These are phyloP conservation scores for Fraxinus albicans DNA, from an alignment of 305 asterid species.

Conservation along the genomic window DNA sequence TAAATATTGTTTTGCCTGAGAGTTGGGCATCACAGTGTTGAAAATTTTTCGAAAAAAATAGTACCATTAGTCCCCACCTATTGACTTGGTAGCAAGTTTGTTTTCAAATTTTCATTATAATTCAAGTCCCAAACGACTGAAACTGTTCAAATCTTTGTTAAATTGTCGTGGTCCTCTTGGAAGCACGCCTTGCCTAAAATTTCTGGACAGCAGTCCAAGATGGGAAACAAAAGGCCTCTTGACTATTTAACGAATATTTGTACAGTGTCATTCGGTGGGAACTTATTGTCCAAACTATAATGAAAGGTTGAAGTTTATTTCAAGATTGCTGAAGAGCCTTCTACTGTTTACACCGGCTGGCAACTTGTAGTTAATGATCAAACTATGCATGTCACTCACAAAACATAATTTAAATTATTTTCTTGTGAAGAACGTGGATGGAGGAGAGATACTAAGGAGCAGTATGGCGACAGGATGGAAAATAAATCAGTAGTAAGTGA, in stretches of 20 bases:
- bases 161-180: neutral
- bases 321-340: neutral
- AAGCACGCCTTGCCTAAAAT: neutral
- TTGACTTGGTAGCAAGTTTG: neutral
- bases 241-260: neutral
- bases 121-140: neutral
- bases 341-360: neutral
- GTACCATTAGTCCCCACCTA: neutral
- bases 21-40: neutral
- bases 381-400: constrained; percentile 3
- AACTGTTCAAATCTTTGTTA: neutral
- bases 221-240: neutral
- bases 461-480: constrained; percentile 28
- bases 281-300: neutral
- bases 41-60: neutral
- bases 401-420: constrained; percentile 14
- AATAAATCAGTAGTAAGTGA: constrained; percentile 32
- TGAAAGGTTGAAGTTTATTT: neutral
- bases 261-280: neutral
- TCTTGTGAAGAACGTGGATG: constrained; percentile 65
- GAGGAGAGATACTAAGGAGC: constrained; percentile 65
- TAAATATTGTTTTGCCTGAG: neutral
- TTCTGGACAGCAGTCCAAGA: neutral
- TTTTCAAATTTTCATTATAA: neutral
- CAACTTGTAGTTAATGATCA: neutral